Evolutionary conservation across 2,329 filamentous ascomycete species (phyloP).

Genomic region (Aspergillus candidus): DNA sequence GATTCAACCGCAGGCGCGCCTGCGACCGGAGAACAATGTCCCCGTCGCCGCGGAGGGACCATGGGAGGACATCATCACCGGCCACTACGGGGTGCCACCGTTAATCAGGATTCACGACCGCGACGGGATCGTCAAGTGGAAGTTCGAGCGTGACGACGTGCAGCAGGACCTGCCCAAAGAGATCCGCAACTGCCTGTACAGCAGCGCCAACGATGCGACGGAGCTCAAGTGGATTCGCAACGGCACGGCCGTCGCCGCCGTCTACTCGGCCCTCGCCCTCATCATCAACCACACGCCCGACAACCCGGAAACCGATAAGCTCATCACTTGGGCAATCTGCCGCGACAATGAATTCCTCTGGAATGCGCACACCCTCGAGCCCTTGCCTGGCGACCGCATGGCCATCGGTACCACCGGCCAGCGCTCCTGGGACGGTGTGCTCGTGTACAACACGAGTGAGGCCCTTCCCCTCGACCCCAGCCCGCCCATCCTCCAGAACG

Average conservation of each 20-base stretch:
- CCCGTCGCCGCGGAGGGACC: constrained; percentile 1
- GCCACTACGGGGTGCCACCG: constrained; percentile 14
- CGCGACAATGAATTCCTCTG: constrained; percentile 15
- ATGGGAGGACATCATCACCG: constrained; percentile 18
- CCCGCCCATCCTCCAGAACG: constrained; percentile 17
- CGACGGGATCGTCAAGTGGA: constrained; percentile 14
- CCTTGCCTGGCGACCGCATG: constrained; percentile 15
- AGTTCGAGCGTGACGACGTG: constrained; percentile 16
- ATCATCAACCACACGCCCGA: constrained; percentile 21
- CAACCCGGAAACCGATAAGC: constrained; percentile 16
- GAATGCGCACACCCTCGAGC: constrained; percentile 19
- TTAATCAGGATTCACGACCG: constrained; percentile 18
- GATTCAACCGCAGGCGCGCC: constrained; percentile 17
- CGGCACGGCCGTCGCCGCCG: constrained; percentile 15
- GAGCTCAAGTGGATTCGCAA: constrained; percentile 21
- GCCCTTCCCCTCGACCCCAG: constrained; percentile 15
- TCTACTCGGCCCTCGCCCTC: constrained; percentile 18
- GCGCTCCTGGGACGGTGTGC: constrained; percentile 19
- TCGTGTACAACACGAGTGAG: constrained; percentile 18
- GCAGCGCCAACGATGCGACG: constrained; percentile 19
- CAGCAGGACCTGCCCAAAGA: constrained; percentile 12
- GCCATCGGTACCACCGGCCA: constrained; percentile 20
- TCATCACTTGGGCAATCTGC: constrained; percentile 20
- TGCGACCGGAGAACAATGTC: constrained; percentile 11
- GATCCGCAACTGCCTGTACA: constrained; percentile 14